Evolutionary conservation across 2,329 filamentous ascomycete genomes (phyloP).

Genomic region (Lachnellula cervina): DNA sequence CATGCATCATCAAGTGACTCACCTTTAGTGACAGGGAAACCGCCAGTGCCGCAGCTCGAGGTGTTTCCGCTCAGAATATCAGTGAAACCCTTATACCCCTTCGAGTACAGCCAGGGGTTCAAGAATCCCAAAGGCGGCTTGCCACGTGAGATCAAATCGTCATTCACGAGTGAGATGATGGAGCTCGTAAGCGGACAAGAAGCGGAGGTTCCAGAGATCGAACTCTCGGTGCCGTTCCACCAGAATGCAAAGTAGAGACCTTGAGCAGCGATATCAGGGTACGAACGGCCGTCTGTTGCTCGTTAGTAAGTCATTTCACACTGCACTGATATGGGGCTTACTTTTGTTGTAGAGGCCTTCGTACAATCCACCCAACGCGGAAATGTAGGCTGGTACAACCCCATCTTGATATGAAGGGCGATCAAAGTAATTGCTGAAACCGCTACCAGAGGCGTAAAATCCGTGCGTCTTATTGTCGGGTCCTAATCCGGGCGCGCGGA

Average conservation of each 20-base stretch:
- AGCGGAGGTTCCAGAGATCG: slow-evolving; percentile 48
- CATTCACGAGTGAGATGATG: slow-evolving; percentile 58
- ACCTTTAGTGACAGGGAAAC: slow-evolving; percentile 28
- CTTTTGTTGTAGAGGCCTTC: slow-evolving; percentile 39
- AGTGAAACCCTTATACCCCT: slow-evolving; percentile 34
- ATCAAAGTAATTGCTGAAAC: slow-evolving; percentile 47
- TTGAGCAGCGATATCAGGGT: slow-evolving; percentile 50
- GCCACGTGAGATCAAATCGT: slow-evolving; percentile 49
- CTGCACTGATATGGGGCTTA: background rate
- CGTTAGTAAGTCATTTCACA: background rate
- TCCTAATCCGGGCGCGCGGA: slow-evolving; percentile 30
- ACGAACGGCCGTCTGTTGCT: slow-evolving; percentile 38
- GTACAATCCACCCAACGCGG: slow-evolving; percentile 40
- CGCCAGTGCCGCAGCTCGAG: slow-evolving; percentile 31
- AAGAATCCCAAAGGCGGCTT: slow-evolving; percentile 40
- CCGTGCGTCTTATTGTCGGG: slow-evolving; percentile 29
- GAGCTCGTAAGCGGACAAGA: slow-evolving; percentile 52
- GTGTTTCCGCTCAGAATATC: slow-evolving; percentile 36
- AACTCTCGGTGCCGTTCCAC: slow-evolving; percentile 33
- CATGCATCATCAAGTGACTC: too few relatives aligned
- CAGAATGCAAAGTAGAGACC: slow-evolving; percentile 49
- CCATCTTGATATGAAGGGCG: slow-evolving; percentile 43
- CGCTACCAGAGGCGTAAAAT: slow-evolving; percentile 42
- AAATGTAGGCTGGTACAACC: slow-evolving; percentile 39
- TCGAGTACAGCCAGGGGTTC: slow-evolving; percentile 40